Percentiles rank a stretch among this genome's conserved stretches.
phyloP scores from a whole-genome alignment of 1,284 basidiomycete genomes.

The Pascua sp. region DNA sequence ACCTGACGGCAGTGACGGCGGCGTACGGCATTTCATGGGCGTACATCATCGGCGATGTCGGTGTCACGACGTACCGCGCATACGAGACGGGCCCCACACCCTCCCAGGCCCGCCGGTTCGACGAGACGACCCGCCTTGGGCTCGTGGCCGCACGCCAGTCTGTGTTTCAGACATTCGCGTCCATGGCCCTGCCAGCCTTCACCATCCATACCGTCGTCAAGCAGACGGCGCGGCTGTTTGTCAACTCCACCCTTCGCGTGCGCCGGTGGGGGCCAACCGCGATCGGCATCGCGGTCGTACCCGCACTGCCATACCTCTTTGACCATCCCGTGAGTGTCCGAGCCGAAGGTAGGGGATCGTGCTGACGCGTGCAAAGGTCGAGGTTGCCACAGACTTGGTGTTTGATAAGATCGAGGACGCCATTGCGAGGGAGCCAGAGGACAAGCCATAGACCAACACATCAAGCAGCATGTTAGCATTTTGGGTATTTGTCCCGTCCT shows the following conservation, averaged over 20 bases:
- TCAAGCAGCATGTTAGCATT: too few relatives aligned
- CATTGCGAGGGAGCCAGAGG: conserved; percentile 23
- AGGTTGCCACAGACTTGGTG: conserved; percentile 50
- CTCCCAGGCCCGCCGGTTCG: conserved; percentile 69
- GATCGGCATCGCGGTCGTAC: conserved; percentile 61
- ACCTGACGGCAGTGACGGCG: conserved; percentile 34
- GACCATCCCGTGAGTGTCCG: conserved; percentile 57
- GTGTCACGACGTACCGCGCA: conserved; percentile 87
- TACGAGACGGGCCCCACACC: conserved; percentile 67
- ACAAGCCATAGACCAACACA: too few relatives aligned
- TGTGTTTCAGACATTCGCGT: conserved; percentile 76
- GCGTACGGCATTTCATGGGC: conserved; percentile 86
- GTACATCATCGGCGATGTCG: conserved; percentile 70
- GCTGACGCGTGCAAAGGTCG: conserved; percentile 36
- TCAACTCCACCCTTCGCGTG: conserved; percentile 52
- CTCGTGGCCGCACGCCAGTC: conserved; percentile 72
- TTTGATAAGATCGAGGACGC: conserved; percentile 53
- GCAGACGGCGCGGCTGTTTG: conserved; percentile 59
- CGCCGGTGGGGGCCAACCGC: conserved; percentile 74
- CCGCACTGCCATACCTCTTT: conserved; percentile 74
- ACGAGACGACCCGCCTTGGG: conserved; percentile 67
- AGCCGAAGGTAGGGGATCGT: too few relatives aligned
- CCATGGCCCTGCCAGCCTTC: conserved; percentile 10
- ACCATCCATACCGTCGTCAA: conserved; percentile 81
- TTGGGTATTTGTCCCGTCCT: too few relatives aligned